Percentiles rank a stretch among this genome's conserved stretches.
Conservation (phyloP, 805 yeast species). For the Spathaspora sp. region DNA sequence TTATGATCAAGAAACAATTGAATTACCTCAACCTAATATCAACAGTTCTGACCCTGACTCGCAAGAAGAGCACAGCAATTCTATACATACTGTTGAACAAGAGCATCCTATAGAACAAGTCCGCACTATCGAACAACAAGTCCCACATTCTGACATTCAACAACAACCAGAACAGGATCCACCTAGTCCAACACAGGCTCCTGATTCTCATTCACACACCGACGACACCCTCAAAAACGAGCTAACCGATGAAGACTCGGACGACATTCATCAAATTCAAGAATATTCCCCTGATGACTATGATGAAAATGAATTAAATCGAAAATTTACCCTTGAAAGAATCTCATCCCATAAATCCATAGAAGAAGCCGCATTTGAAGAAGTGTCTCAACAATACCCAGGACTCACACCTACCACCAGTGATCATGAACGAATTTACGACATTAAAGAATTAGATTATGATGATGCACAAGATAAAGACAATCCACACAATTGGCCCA, state of each 20-base stretch:
- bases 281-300: neutral
- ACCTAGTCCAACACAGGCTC: neutral
- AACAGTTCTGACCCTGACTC: neutral
- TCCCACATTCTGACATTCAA: neutral
- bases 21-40: neutral
- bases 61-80: neutral
- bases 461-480: constrained; percentile 59
- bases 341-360: constrained; percentile 15
- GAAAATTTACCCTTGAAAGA: constrained; percentile 16
- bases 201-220: neutral
- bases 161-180: neutral
- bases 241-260: neutral
- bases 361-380: constrained; percentile 15
- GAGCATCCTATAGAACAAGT: neutral
- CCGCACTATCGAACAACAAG: neutral
- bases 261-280: neutral
- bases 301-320: constrained; percentile 14
- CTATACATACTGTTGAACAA: neutral
- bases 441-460: constrained; percentile 41
- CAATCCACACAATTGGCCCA: constrained; percentile 69
- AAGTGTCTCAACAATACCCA: constrained; percentile 8
- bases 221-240: neutral
- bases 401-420: constrained; percentile 3
- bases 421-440: constrained; percentile 7
- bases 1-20: constrained; percentile 1